A percentile compares a stretch with the other conserved stretches of the same genome.
Evolutionary conservation across 352 stramenopile genomes (phyloP).

Genomic region (Globisporangium okanoganense): DNA sequence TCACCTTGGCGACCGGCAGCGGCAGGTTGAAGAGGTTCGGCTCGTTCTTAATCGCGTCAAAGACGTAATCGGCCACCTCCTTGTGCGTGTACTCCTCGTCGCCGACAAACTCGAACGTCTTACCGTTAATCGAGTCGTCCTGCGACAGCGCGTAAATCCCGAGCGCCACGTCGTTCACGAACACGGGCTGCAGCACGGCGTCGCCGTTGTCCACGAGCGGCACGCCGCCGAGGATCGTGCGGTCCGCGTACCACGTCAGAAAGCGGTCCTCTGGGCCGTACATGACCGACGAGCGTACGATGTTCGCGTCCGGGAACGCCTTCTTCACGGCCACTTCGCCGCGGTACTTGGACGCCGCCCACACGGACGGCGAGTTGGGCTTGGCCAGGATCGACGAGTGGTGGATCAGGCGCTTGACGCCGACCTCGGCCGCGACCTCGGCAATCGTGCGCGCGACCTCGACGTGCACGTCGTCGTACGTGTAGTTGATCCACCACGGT

Average conservation of each 20-base stretch:
- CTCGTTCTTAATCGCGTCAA: slow-evolving; percentile 86
- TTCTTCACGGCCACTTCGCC: slow-evolving; percentile 86
- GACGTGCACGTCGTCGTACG: slow-evolving; percentile 95
- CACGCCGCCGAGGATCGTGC: slow-evolving; percentile 68
- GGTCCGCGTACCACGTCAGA: slow-evolving; percentile 89
- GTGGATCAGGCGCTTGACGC: slow-evolving; percentile 76
- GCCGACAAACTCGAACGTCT: slow-evolving; percentile 95
- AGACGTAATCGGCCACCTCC: slow-evolving; percentile 96
- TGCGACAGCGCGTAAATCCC: slow-evolving; percentile 78
- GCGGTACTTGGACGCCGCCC: slow-evolving; percentile 84
- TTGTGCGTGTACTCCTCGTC: slow-evolving; percentile 96
- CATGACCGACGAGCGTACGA: slow-evolving; percentile 93
- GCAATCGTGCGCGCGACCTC: slow-evolving; percentile 85
- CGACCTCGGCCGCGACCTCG: slow-evolving; percentile 74
- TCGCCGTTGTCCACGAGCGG: slow-evolving; percentile 93
- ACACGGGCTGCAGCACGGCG: slow-evolving; percentile 91
- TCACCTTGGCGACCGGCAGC: slow-evolving; percentile 62
- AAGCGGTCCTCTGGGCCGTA: slow-evolving; percentile 96
- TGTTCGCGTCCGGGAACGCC: slow-evolving; percentile 94
- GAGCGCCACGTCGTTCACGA: slow-evolving; percentile 79
- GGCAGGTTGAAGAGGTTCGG: slow-evolving; percentile 80
- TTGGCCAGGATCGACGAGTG: slow-evolving; percentile 78
- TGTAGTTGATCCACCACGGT: slow-evolving; percentile 93
- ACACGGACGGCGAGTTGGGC: slow-evolving; percentile 80
- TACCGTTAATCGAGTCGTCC: slow-evolving; percentile 85